Base-by-base conservation (phyloP, 257 asterid species). In the Solanum sparsipilum region DNA sequence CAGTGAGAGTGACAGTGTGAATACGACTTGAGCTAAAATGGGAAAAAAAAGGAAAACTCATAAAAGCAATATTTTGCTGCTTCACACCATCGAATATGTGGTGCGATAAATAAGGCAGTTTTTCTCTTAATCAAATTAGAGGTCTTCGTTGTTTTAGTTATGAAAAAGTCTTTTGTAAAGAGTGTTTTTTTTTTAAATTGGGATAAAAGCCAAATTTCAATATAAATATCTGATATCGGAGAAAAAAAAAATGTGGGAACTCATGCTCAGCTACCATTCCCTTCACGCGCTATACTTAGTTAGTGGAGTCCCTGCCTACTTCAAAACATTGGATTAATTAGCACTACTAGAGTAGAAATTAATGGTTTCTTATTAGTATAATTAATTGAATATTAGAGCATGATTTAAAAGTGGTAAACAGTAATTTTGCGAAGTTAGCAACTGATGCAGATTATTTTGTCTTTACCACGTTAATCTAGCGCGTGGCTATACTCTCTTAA, bases 1-100 rank as follows among this genome's bases (percentile, higher is more conserved):
- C 13, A 36, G 87, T 29, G 70, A 72, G 85, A 86, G 76, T 63
- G 87, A 70, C 87, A 84, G 86, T 85, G 90, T 74, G 73, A 60
- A 81, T 81, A 81, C 15, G 85, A 81, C 85, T 81, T 9, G 4
- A 44, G 85, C 38, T 73, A 44, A 81, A 81, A 79, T 79, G 79
- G 5, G 58, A 4, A 9, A 46, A 13, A 52, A 31, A 36, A 3
- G 48, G 70, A 48, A 18, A 38, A 81, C 21, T 81, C 29, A 48
- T 18, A 25, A 76, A 63, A 65, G 35, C 39, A 29, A 21, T 18
- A 29, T 32, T n/a, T 32, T 83, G 60, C 67, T 2, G 2, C 67
- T 21, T 58, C 67, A 20, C 67, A 8, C 67, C 20, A 20, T 20
- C 9, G 9, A 48, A 48, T 5, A 52, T 18, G n/a, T 6, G 7